Base-by-base conservation (phyloP, 75 land plant genomes). In the Pseudotsuga menziesii region DNA sequence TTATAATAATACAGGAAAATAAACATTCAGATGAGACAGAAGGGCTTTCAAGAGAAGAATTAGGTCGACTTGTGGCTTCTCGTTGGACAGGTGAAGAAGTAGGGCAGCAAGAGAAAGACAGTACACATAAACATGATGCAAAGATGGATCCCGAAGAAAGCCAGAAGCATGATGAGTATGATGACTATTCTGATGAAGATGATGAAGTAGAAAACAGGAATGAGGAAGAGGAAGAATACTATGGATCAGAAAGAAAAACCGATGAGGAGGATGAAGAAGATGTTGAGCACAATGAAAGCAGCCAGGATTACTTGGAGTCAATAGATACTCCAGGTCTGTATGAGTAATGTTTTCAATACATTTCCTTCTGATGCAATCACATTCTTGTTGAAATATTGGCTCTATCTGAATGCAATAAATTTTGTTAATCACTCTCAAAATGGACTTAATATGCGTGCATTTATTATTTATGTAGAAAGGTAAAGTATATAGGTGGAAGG, bases 41-140 rank as follows among this genome's bases (percentile, higher is more conserved):
- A 67, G 82, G 73, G 52, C 77, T 96, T 76, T 90, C 95, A 56
- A 89, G 73, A 70, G 99, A 94, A 85, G 97, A 96, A 74, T 76
- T 91, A 59, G 99, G 99, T 5, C 90, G 94, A 23, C 90, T 83
- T 70, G 86, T 96, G 75, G 99, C 99, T 80, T 92, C 95, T 76
- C 98, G 99, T 15, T 96, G 99, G 99, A 96, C 94, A 26, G 97
- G 99, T 57, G 93, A 90, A 86, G 85, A 83, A 14, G 17, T 85
- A 61, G 81, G 66, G 39, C 61, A 76, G 58, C 60, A 86, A 58
- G 55, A 57, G 20, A 58, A 74, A 4, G 82, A 85, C 26, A 22
- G 39, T 23, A 62, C 39, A 48, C 73, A 44, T 57, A 67, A 74
- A 9, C 17, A 15, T 71, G 77, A 80, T 78, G 78, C 61, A 16